Evolutionary conservation across 1,139 yeast genomes (phyloP).

Genomic region (Pichia sp.): DNA sequence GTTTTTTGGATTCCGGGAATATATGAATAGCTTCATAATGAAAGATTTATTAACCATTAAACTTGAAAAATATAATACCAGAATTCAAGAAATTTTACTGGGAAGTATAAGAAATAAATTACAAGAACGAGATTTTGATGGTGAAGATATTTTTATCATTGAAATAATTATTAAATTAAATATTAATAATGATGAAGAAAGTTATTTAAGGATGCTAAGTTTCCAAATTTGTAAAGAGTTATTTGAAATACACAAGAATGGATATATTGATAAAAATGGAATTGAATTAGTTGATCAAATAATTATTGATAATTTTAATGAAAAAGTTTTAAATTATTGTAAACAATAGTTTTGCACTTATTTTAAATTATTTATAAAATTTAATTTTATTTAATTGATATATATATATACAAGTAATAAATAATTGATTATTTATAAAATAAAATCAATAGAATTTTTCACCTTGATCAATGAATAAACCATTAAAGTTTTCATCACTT

Average conservation of each 20-base stretch:
- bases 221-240: slow-evolving; percentile 21
- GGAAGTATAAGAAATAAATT: slow-evolving; percentile 15
- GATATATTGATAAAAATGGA: slow-evolving; percentile 17
- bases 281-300: slow-evolving; percentile 23
- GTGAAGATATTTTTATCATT: slow-evolving; percentile 23
- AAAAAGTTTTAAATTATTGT: slow-evolving; percentile 7
- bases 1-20: slow-evolving; percentile 2
- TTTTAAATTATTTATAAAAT: background rate
- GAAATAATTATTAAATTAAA: slow-evolving; percentile 19
- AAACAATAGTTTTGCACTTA: background rate
- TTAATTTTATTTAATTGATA: background rate
- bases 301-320: slow-evolving; percentile 22
- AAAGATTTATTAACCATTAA: background rate
- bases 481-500: slow-evolving; percentile 47
- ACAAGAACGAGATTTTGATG: slow-evolving; percentile 5
- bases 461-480: slow-evolving; percentile 47
- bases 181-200: slow-evolving; percentile 16
- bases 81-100: slow-evolving; percentile 17
- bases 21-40: background rate
- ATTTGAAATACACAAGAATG: slow-evolving; percentile 13
- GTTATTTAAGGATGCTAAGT: slow-evolving; percentile 20
- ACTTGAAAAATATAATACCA: background rate
- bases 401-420: background rate
- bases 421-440: background rate
- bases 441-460: slow-evolving; percentile 35